Base-by-base conservation (phyloP, 169 alveolate species). In the Cryptosporidium muris region DNA sequence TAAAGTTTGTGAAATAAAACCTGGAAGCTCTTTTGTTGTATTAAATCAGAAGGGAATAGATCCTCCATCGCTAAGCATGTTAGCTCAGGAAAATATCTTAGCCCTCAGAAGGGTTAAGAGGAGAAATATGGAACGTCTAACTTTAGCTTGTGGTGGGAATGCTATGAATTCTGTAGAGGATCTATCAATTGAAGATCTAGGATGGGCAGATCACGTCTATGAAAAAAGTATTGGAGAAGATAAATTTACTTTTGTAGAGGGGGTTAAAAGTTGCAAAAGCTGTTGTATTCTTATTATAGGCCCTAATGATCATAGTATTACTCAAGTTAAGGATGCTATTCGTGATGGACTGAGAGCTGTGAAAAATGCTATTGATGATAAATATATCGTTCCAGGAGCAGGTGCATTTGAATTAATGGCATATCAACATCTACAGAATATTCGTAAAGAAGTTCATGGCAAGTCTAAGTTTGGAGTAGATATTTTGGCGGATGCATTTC, bases 41-140 rank as follows among this genome's bases (percentile, higher is more conserved):
- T 94, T 98, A 68, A 97, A 97, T 89, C 99, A 97, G 92, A 98
- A 98, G 90, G 99, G 99, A 43, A 97, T 98, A 45, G 99, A 98
- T 90, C 99, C 99, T n/a, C 97, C 98, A 7, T 96, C 99, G 16
- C 92, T 98, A 45, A 99, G 98, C 89, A 90, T 98, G 97, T 90
- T 98, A 54, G 99, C 99, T 5, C 95, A 96, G 82, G 99, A 98
- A 88, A 97, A 97, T 54, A 96, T 96, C 51, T 92, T 98, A 64
- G 99, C 98, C 2, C 90, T 98, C 56, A 93, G 99, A 82, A 91
- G 99, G 82, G 99, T 91, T 25, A 97, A 98, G 91, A 92, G 99
- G 88, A 93, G 99, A 89, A 98, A 98, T 88, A 96, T 97, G 98
- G 99, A 98, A 90, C 93, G 99, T 81, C 81, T 98, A 68, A 92